phyloP scores from a whole-genome alignment of 1,284 basidiomycete species.

The Lentinus polychrous region DNA sequence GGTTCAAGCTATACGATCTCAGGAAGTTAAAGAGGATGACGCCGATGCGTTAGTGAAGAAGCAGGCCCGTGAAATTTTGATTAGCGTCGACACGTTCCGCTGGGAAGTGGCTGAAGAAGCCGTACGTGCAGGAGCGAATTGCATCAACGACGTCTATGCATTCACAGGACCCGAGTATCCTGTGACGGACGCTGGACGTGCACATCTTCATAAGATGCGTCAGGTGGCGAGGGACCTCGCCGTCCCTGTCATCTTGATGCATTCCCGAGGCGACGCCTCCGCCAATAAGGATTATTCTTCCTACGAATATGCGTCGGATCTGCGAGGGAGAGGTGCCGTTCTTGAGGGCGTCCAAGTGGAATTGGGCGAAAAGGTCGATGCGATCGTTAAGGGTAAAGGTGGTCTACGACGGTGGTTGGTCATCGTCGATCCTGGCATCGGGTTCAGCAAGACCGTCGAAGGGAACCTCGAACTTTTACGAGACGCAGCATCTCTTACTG shows the following conservation, averaged over 20 bases:
- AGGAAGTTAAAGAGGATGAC: constrained; percentile 3
- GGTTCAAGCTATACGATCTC: constrained; percentile 39
- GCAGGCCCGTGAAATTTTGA: constrained; percentile 32
- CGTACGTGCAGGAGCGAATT: constrained; percentile 80
- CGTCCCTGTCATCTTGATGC: constrained; percentile 86
- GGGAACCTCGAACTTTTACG: constrained; percentile 74
- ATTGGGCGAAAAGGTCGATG: constrained; percentile 62
- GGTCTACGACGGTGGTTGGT: constrained; percentile 89
- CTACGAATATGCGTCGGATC: constrained; percentile 33
- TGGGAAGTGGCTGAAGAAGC: constrained; percentile 75
- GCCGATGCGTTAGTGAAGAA: constrained; percentile 4
- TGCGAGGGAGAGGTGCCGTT: constrained; percentile 37
- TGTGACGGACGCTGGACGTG: constrained; percentile 24
- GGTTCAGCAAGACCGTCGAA: constrained; percentile 85
- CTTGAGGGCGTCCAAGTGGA: constrained; percentile 71
- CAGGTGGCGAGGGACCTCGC: constrained; percentile 52
- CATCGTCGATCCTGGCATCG: constrained; percentile 89
- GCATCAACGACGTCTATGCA: constrained; percentile 92
- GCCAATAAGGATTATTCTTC: constrained; percentile 63
- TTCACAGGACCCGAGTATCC: constrained; percentile 65
- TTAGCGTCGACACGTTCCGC: constrained; percentile 94
- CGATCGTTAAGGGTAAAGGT: constrained; percentile 62
- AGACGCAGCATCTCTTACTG: constrained; percentile 42
- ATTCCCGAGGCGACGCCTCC: constrained; percentile 79
- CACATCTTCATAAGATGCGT: constrained; percentile 56